Evolutionary conservation across 2,329 filamentous ascomycete genomes (phyloP).

Genomic region (Calonectria pseudoreteaudii): DNA sequence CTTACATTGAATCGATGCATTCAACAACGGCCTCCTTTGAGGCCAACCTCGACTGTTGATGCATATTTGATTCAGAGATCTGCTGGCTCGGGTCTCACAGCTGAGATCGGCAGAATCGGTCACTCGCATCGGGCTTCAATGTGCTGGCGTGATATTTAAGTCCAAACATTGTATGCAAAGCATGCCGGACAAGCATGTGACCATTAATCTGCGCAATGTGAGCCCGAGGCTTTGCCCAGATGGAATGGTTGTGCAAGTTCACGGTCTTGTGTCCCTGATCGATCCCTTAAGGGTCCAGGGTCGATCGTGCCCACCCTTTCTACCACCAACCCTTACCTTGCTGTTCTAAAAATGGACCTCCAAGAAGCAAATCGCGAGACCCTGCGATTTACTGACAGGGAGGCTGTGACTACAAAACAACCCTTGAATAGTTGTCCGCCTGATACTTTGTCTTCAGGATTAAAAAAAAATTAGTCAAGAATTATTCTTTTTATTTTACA

Average conservation of each 20-base stretch:
- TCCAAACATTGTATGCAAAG: neutral
- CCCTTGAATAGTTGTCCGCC: too few relatives aligned
- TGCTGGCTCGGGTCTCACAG: neutral
- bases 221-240: neutral
- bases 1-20: conserved; percentile 17
- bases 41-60: conserved; percentile 26
- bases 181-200: neutral
- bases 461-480: too few relatives aligned
- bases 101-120: neutral
- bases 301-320: neutral
- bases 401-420: neutral
- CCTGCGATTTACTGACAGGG: neutral
- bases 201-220: neutral
- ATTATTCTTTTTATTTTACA: too few relatives aligned
- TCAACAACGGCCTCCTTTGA: neutral
- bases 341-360: neutral
- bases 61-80: neutral
- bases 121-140: neutral
- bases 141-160: neutral
- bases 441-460: too few relatives aligned
- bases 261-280: neutral
- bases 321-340: neutral
- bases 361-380: neutral
- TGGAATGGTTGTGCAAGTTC: conserved; percentile 7
- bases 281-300: conserved; percentile 1